Base-by-base conservation (phyloP, 202 grass and related monocot species). In the Dendrocalamus latiflorus region DNA sequence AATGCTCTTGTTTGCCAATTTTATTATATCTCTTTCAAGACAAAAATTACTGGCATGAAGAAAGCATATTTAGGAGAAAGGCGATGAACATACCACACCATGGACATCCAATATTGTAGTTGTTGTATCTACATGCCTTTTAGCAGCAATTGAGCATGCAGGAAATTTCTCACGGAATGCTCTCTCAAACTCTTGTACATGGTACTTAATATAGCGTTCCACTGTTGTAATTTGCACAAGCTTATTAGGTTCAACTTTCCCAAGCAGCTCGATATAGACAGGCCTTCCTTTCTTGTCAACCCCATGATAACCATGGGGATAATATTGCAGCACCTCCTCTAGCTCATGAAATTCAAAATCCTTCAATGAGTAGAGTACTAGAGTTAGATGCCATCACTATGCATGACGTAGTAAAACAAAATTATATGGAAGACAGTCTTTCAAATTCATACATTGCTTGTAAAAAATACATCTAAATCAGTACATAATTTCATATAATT, bases 91-190 rank as follows among this genome's bases (percentile, higher is more conserved):
- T 93, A 97, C 95, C 92, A 97, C 95, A n/a, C 95, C 95, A 57
- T 97, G 86, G 62, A 97, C 95, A 90, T 97, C 95, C 72, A 97
- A 68, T 88, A 97, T 97, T 69, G 95, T 97, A 59, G 95, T 94
- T 39, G 90, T 91, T 49, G 92, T 94, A 63, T 90, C 92, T 57
- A 97, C 86, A 73, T 94, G 95, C 77, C 89, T 93, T 94, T 97
- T 93, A 77, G 86, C 86, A 58, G 92, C 74, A 91, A 97, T 70
- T 57, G 90, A 91, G 65, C 95, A 97, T 79, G 95, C 90, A 51
- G 92, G 86, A 87, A 97, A 94, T 70, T 97, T 97, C 84, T 97
- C 92, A 45, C 62, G 41, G 49, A 97, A 92, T 73, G 95, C 92
- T 87, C 81, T 93, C 87, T 97, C 95, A 80, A 97, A 97, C 68